Conservation (phyloP, 2,329 filamentous ascomycete species). For the Alternaria sp. region DNA sequence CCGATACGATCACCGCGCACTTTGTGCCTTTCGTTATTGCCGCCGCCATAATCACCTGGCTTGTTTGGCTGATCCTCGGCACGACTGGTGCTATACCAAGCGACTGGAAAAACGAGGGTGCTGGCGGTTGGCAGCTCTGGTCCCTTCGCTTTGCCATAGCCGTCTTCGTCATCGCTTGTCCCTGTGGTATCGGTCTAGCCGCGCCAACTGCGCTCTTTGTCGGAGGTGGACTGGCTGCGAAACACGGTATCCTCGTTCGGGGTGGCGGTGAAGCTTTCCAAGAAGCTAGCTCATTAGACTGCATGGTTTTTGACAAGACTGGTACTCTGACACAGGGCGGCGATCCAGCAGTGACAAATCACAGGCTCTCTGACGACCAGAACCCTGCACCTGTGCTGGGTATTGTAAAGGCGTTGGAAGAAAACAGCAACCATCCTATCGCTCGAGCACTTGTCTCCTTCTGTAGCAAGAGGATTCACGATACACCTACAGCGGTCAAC, state of each 20-base stretch:
- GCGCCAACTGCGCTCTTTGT: conserved; percentile 86
- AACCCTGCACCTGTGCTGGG: conserved; percentile 57
- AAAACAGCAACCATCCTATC: conserved; percentile 77
- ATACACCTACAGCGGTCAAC: conserved; percentile 34
- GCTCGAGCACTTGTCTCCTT: conserved; percentile 74
- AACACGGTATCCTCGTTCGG: conserved; percentile 81
- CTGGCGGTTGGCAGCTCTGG: conserved; percentile 75
- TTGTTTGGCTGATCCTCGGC: conserved; percentile 74
- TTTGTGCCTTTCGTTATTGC: conserved; percentile 78
- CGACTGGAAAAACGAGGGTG: conserved; percentile 62
- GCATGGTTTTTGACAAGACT: conserved; percentile 88
- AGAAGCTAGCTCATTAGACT: conserved; percentile 79
- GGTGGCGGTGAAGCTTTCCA: conserved; percentile 87
- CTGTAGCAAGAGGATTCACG: conserved; percentile 55
- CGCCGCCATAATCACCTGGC: conserved; percentile 74
- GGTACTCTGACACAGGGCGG: conserved; percentile 79
- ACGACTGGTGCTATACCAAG: conserved; percentile 65
- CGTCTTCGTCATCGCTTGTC: conserved; percentile 87
- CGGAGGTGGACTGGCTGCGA: conserved; percentile 79
- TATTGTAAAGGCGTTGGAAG: conserved; percentile 69
- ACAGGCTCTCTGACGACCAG: conserved; percentile 52
- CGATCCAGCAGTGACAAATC: conserved; percentile 72
- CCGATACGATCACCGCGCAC: conserved; percentile 75
- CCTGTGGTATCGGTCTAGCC: conserved; percentile 83
- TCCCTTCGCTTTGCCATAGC: conserved; percentile 84